Evolutionary conservation across 176 grass and related monocot genomes (phyloP).

Genomic region (Juncus effusus): DNA sequence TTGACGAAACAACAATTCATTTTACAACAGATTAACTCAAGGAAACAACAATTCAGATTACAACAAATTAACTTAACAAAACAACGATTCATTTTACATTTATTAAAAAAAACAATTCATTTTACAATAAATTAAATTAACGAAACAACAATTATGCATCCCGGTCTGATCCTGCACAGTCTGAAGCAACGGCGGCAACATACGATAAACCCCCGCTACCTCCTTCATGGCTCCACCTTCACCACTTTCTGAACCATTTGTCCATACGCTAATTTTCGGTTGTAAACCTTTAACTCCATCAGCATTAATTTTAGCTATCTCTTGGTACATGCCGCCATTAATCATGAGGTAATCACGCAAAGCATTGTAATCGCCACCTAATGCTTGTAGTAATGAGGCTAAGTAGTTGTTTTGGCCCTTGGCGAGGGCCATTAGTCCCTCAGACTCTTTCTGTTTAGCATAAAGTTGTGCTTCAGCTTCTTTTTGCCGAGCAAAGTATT

Average conservation of each 20-base stretch:
- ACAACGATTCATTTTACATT: no score
- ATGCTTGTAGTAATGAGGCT: constrained; percentile 40
- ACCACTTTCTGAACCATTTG: background rate
- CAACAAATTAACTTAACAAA: no score
- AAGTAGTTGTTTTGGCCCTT: constrained; percentile 57
- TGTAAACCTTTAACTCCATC: constrained; percentile 54
- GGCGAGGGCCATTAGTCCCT: constrained; percentile 46
- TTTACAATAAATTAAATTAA: no score
- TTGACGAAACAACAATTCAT: no score
- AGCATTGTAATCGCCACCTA: constrained; percentile 56
- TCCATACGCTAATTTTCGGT: constrained; percentile 90
- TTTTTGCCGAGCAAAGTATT: constrained; percentile 38
- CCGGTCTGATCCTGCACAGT: constrained; percentile 81
- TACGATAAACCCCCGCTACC: constrained; percentile 59
- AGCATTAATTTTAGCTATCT: constrained; percentile 78
- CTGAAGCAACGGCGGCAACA: constrained; percentile 65
- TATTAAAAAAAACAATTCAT: no score
- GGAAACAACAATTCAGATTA: no score
- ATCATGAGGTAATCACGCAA: constrained; percentile 81
- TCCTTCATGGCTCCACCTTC: constrained; percentile 55
- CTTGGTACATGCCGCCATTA: constrained; percentile 51
- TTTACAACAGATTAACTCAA: no score
- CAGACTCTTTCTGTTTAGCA: constrained; percentile 60
- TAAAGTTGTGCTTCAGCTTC: constrained; percentile 62
- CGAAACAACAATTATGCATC: no score